Percentiles rank a stretch among this genome's conserved stretches.
phyloP scores from a whole-genome alignment of 2,329 filamentous ascomycete species.

The Pseudocercospora ulei region DNA sequence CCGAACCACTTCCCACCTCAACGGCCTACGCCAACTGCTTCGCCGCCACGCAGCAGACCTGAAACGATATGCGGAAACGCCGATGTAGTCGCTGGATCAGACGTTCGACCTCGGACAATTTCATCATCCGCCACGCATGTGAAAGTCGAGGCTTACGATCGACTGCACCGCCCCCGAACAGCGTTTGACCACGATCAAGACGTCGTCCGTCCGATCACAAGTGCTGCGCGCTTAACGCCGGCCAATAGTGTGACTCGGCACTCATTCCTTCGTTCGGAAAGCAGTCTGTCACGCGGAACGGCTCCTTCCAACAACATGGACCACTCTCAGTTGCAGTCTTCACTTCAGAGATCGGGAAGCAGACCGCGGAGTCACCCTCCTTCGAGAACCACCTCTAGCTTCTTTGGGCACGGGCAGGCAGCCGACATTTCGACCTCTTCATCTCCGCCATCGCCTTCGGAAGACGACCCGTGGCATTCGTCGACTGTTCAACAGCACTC shows the following conservation, averaged over 20 bases:
- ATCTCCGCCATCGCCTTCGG: conserved; percentile 12
- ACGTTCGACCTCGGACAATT: conserved; percentile 12
- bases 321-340: conserved; percentile 3
- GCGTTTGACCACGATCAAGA: conserved; percentile 5
- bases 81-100: conserved; percentile 10
- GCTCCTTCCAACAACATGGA: conserved; percentile 17
- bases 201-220: conserved; percentile 7
- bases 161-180: neutral
- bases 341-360: conserved; percentile 6
- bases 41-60: conserved; percentile 1
- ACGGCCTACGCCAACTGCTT: conserved; percentile 10
- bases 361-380: conserved; percentile 18
- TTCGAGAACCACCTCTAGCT: conserved; percentile 12
- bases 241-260: conserved; percentile 15
- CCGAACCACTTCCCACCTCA: conserved; percentile 18
- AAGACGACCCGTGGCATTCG: conserved; percentile 21
- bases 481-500: conserved; percentile 18
- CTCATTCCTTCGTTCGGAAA: conserved; percentile 22
- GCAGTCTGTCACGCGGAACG: conserved; percentile 12
- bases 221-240: conserved; percentile 2
- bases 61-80: neutral
- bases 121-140: conserved; percentile 15
- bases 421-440: conserved; percentile 5
- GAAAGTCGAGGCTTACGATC: conserved; percentile 8
- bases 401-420: conserved; percentile 3